phyloP scores from a whole-genome alignment of 345 rosid species.

The Aquilaria malaccensis region DNA sequence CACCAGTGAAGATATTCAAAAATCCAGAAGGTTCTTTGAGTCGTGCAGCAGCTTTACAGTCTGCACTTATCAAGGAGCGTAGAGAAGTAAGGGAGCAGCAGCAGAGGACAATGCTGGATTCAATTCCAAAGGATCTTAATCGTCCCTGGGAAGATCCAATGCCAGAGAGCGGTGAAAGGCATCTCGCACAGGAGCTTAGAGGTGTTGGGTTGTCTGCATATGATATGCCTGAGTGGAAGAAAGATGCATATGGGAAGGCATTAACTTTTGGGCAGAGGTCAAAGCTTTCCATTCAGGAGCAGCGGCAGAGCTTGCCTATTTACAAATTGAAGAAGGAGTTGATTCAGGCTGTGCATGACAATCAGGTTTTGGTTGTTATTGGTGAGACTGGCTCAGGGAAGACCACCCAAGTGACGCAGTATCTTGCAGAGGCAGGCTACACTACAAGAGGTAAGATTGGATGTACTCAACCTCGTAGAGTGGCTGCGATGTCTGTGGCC shows the following conservation, averaged over 20 bases:
- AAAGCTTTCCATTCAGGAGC: conserved; percentile 85
- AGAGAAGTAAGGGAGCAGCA: conserved; percentile 81
- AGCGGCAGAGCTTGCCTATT: conserved; percentile 85
- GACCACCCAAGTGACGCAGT: conserved; percentile 72
- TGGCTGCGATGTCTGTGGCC: conserved; percentile 79
- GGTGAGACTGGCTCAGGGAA: conserved; percentile 83
- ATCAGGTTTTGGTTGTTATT: conserved; percentile 64
- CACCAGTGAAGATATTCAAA: conserved; percentile 88
- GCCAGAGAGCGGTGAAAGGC: conserved; percentile 90
- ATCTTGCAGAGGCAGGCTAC: conserved; percentile 74
- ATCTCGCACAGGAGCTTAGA: conserved; percentile 88
- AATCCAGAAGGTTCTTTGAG: conserved; percentile 92
- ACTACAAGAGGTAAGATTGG: conserved; percentile 66
- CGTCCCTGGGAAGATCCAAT: conserved; percentile 97
- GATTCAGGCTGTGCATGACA: conserved; percentile 80
- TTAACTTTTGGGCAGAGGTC: conserved; percentile 76
- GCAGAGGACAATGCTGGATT: conserved; percentile 88
- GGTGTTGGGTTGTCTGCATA: conserved; percentile 88
- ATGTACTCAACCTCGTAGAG: conserved; percentile 75
- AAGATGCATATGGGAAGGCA: conserved; percentile 78
- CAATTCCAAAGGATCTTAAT: conserved; percentile 94
- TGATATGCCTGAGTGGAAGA: conserved; percentile 95
- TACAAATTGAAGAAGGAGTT: conserved; percentile 82
- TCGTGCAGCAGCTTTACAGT: conserved; percentile 91
- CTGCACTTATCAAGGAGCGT: conserved; percentile 81